Base-by-base conservation (phyloP, 1,139 yeast species). In the Petasospora rhodanensis region DNA sequence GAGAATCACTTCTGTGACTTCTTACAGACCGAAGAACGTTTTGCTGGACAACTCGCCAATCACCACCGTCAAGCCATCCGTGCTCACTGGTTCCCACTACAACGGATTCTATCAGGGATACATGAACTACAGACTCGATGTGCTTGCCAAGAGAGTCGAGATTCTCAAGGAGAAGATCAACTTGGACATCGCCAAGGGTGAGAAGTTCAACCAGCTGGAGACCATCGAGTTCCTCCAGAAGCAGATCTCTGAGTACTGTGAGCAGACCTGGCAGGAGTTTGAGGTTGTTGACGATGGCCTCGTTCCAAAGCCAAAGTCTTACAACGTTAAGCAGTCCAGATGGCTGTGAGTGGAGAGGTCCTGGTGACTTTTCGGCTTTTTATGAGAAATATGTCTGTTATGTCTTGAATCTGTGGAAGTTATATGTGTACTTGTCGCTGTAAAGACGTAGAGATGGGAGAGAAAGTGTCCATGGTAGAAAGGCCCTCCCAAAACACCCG, bases 1-100 rank as follows among this genome's bases (percentile, higher is more conserved):
- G 50, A 62, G 80, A 55, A 71, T 75, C 39, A 73, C 80, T 7
- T 60, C 67, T 35, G 73, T 69, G 18, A 61, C 66, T 9, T 58
- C 68, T 6, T 66, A 59, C 47, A 57, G 69, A 32, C 71, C 75
- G 23, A 57, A 55, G 32, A 62, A 66, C 43, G 62, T 67, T 13
- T 37, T 49, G 32, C 39, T 51, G 23, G 75, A 70, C 37, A 61
- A 61, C 10, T 58, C 69, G 7, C 66, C 64, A 22, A 53, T 66
- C 29, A 49, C 58, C 19, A 64, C 70, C 9, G 66, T 62, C 29
- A 63, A 62, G 42, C 72, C 73, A 6, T 25, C 43, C 9, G 62
- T 22, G 5, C 27, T 41, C 21, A 26, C 41, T 55, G 56, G 64
- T 10, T 56, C 62, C 9, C 46, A 59, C 25, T 64, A 62, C 45